These are phyloP conservation scores for Nematocida minor DNA, from an alignment of 371 early-diverging fungal genomes.

Conservation along the genomic window DNA sequence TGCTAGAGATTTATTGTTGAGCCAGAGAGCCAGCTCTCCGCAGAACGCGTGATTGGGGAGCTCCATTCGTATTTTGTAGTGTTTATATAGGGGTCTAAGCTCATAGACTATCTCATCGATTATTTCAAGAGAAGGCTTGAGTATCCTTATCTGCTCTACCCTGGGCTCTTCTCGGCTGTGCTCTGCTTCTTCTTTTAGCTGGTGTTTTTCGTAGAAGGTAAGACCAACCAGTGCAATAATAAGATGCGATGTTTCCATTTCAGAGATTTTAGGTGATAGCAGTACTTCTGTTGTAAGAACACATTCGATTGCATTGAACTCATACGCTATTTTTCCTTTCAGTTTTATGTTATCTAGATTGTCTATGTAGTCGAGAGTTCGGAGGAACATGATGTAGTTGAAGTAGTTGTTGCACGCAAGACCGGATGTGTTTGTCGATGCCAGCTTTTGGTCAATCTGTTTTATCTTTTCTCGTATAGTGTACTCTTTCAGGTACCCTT, in stretches of 20 bases:
- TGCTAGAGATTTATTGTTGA: slow-evolving; percentile 47
- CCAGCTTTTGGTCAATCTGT: neutral
- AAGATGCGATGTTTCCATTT: slow-evolving; percentile 22
- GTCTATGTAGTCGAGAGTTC: slow-evolving; percentile 52
- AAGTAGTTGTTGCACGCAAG: slow-evolving; percentile 58
- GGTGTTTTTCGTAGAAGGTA: slow-evolving; percentile 58
- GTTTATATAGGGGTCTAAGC: slow-evolving; percentile 29
- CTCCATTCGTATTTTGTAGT: slow-evolving; percentile 16
- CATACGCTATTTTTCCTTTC: slow-evolving; percentile 62
- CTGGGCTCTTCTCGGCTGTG: neutral
- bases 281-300: slow-evolving; percentile 63
- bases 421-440: slow-evolving; percentile 31
- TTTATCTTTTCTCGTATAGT: slow-evolving; percentile 31
- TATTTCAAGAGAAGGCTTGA: slow-evolving; percentile 2
- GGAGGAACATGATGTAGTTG: slow-evolving; percentile 57
- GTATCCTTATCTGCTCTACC: slow-evolving; percentile 16
- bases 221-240: slow-evolving; percentile 54
- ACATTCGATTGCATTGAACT: slow-evolving; percentile 61
- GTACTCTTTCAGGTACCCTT: neutral
- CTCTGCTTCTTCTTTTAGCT: slow-evolving; percentile 34
- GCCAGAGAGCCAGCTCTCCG: slow-evolving; percentile 61
- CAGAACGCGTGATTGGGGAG: slow-evolving; percentile 51
- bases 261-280: slow-evolving; percentile 53
- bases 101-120: slow-evolving; percentile 29
- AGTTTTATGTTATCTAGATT: slow-evolving; percentile 39